phyloP scores from a whole-genome alignment of 2,329 filamentous ascomycete genomes.

The Fusarium poae region DNA sequence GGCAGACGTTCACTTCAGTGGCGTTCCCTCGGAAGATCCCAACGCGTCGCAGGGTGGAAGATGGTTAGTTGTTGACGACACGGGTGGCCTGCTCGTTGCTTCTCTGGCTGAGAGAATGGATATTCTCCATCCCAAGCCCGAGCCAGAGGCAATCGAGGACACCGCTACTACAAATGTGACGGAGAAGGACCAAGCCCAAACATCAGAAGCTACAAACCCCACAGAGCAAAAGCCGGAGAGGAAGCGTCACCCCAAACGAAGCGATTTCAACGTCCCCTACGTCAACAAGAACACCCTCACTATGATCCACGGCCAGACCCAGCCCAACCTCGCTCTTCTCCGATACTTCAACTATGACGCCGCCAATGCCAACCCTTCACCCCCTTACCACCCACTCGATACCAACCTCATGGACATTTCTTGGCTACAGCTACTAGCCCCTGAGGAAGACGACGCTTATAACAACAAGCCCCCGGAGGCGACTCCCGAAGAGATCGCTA shows the following conservation, averaged over 20 bases:
- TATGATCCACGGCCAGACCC: conserved; percentile 82
- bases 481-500: conserved; percentile 70
- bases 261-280: conserved; percentile 74
- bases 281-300: conserved; percentile 82
- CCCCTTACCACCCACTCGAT: conserved; percentile 81
- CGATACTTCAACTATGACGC: conserved; percentile 91
- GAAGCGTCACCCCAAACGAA: conserved; percentile 50
- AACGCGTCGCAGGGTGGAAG: conserved; percentile 58
- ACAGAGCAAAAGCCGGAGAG: conserved; percentile 42
- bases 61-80: conserved; percentile 90
- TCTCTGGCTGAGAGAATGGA: conserved; percentile 92
- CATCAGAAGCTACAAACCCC: conserved; percentile 14
- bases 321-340: conserved; percentile 88
- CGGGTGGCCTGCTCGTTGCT: conserved; percentile 83
- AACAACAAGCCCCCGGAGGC: conserved; percentile 71
- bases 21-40: conserved; percentile 46
- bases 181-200: conserved; percentile 21
- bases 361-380: conserved; percentile 69
- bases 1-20: conserved; percentile 83
- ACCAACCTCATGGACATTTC: conserved; percentile 85
- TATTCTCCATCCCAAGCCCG: conserved; percentile 70
- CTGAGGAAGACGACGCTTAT: conserved; percentile 81
- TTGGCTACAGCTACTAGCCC: conserved; percentile 91
- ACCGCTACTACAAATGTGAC: conserved; percentile 6
- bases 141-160: conserved; percentile 40